phyloP scores from a whole-genome alignment of 495 filamentous ascomycete genomes.

The Aspergillus bridgeri region DNA sequence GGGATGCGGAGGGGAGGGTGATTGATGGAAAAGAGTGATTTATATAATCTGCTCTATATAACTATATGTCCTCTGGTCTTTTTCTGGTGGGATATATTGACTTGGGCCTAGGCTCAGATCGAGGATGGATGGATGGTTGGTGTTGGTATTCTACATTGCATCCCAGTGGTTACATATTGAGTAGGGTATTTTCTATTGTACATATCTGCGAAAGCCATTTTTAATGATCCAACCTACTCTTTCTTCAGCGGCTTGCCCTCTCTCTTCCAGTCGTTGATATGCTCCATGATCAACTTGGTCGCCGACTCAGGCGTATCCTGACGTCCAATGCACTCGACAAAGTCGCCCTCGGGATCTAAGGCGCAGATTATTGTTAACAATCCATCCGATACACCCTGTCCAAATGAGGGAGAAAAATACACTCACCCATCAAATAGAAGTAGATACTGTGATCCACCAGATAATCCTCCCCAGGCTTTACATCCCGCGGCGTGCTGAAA shows the following conservation, averaged over 20 bases:
- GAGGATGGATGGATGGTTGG: background rate
- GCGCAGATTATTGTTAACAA: background rate
- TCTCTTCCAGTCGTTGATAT: conserved; percentile 87
- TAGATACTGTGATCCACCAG: conserved; percentile 98
- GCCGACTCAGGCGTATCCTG: conserved; percentile 88
- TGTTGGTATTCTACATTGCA: background rate
- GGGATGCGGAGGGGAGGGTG: conserved; percentile 44
- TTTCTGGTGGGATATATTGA: background rate
- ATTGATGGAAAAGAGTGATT: background rate
- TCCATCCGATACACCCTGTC: background rate
- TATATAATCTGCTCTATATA: too few relatives aligned
- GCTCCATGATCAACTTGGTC: conserved; percentile 76
- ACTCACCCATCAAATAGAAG: conserved; percentile 93
- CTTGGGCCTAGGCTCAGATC: background rate
- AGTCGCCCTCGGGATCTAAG: conserved; percentile 90
- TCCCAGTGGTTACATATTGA: conserved; percentile 6
- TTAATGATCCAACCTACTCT: conserved; percentile 21
- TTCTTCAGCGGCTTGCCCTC: conserved; percentile 44
- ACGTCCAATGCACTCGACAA: conserved; percentile 92
- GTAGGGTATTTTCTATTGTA: conserved; percentile 36
- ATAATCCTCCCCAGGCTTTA: conserved; percentile 92
- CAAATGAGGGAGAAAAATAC: background rate
- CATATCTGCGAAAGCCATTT: conserved; percentile 21
- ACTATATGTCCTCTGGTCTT: too few relatives aligned
- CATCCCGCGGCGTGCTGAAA: conserved; percentile 85